These are phyloP conservation scores for Phytophthora boehmeriae DNA, from an alignment of 352 stramenopile genomes.

Conservation along the genomic window DNA sequence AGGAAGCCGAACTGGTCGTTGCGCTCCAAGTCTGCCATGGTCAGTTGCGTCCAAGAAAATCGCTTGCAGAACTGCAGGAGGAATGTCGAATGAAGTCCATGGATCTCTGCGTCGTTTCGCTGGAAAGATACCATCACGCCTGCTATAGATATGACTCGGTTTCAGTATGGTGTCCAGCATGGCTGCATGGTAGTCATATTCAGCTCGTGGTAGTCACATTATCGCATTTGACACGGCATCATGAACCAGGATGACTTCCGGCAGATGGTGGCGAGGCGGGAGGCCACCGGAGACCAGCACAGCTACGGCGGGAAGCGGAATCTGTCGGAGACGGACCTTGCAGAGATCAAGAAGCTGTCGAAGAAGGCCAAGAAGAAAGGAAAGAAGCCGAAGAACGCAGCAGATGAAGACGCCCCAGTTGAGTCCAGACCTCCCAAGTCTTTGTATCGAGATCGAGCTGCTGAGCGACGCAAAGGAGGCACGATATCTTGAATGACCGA, in stretches of 20 bases:
- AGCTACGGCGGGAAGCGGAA: conserved; percentile 63
- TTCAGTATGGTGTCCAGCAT: neutral
- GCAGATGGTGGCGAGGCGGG: conserved; percentile 49
- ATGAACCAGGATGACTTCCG: conserved; percentile 88
- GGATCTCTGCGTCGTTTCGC: conserved; percentile 4
- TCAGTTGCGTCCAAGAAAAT: conserved; percentile 2
- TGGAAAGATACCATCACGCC: neutral
- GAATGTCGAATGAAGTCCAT: neutral
- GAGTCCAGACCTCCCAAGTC: neutral
- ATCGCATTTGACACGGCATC: too few relatives aligned
- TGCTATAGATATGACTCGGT: too few relatives aligned
- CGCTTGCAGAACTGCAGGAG: too few relatives aligned
- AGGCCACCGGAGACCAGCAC: conserved; percentile 11
- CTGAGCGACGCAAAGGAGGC: conserved; percentile 53
- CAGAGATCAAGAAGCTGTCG: conserved; percentile 51
- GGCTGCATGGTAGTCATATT: neutral
- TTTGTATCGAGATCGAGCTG: conserved; percentile 70
- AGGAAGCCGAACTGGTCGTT: conserved; percentile 78
- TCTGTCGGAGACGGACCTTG: conserved; percentile 55
- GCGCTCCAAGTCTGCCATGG: conserved; percentile 77
- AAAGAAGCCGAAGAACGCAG: conserved; percentile 46
- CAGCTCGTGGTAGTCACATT: neutral
- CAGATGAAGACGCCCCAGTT: neutral
- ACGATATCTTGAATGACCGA: neutral
- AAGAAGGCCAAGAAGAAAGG: conserved; percentile 70